Conservation (phyloP, 805 yeast genomes). For the Monosporozyma aerobia region DNA sequence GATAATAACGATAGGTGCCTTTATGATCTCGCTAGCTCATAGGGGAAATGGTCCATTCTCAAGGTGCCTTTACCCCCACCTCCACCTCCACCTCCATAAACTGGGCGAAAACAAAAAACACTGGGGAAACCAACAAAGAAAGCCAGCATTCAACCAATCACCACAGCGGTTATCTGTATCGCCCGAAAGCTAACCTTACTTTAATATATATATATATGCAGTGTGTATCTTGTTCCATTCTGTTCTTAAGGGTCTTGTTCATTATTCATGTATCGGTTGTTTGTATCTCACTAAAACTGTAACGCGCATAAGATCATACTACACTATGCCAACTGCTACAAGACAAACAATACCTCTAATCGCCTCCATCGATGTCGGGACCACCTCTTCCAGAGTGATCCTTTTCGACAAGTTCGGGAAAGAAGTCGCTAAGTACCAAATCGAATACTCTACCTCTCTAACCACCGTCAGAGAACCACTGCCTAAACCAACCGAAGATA, state of each 20-base stretch:
- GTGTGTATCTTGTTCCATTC: background rate
- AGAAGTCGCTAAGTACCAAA: slow-evolving; percentile 82
- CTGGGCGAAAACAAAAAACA: no score
- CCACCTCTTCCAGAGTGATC: slow-evolving; percentile 85
- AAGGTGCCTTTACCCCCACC: no score
- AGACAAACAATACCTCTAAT: slow-evolving; percentile 31
- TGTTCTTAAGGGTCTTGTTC: background rate
- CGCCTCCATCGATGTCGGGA: slow-evolving; percentile 81
- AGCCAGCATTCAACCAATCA: no score
- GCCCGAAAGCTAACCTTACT: no score
- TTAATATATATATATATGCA: background rate
- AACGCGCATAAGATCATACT: background rate
- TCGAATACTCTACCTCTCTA: slow-evolving; percentile 76
- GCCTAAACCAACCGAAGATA: background rate
- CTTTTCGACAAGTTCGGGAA: slow-evolving; percentile 63
- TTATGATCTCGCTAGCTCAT: no score
- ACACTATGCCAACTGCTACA: background rate
- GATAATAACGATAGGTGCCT: no score
- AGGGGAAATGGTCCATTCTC: no score
- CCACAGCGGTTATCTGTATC: no score
- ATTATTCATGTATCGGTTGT: background rate
- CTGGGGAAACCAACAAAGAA: no score
- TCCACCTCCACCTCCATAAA: no score
- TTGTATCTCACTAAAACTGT: background rate
- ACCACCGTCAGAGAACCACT: slow-evolving; percentile 34